Conservation (phyloP, 1,139 yeast species). For the Candida tunisiensis region DNA sequence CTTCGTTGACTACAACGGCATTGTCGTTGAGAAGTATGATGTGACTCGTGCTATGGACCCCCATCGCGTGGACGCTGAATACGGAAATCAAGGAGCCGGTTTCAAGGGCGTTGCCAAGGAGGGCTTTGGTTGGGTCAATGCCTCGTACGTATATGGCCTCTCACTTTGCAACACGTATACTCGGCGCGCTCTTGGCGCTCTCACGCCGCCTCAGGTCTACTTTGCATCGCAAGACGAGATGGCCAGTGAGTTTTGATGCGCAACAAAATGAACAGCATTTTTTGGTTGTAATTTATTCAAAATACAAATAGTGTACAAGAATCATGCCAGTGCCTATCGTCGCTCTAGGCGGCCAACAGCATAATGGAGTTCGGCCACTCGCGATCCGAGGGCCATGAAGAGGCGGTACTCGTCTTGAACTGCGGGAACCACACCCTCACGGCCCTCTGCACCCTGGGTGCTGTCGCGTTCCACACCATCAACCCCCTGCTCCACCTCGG, state of each 20-base stretch:
- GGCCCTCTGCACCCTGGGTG: conserved; percentile 23
- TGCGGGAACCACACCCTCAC: conserved; percentile 39
- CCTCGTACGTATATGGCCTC: conserved; percentile 47
- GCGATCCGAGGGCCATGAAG: conserved; percentile 83
- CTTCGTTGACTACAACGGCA: conserved; percentile 87
- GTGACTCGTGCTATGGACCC: conserved; percentile 75
- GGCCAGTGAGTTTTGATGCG: background rate
- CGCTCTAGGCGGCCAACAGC: conserved; percentile 31
- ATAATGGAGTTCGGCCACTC: conserved; percentile 79
- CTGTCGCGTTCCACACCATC: conserved; percentile 48
- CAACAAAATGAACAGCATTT: background rate
- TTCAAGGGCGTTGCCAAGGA: conserved; percentile 91
- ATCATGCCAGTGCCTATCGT: conserved; percentile 1
- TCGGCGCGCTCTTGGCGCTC: conserved; percentile 61
- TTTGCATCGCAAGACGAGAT: conserved; percentile 15
- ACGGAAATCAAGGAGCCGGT: conserved; percentile 91
- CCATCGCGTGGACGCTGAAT: conserved; percentile 88
- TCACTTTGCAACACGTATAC: conserved; percentile 54
- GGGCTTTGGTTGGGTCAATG: conserved; percentile 35
- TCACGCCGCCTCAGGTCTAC: conserved; percentile 65
- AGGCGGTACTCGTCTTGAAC: conserved; percentile 67
- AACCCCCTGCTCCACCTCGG: conserved; percentile 61
- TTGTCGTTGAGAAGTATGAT: conserved; percentile 90
- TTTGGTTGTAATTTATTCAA: background rate
- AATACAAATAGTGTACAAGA: background rate